These are phyloP conservation scores for Pleurotus platypus DNA, from an alignment of 768 basidiomycete species.

Conservation along the genomic window DNA sequence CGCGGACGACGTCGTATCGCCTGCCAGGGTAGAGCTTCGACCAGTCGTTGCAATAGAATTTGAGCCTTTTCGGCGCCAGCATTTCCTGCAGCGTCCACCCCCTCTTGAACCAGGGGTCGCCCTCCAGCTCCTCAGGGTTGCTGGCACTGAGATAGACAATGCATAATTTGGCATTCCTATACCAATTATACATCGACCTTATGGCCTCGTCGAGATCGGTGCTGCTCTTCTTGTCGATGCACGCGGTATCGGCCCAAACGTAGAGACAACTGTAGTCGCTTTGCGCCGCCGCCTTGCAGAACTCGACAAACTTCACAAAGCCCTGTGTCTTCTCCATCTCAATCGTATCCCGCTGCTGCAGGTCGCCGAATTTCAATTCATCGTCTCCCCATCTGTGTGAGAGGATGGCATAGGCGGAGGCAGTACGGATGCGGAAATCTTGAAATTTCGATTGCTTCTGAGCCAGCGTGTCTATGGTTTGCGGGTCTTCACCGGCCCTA, in stretches of 20 bases:
- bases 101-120: neutral
- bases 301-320: neutral
- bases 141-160: neutral
- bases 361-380: neutral
- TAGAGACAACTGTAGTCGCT: neutral
- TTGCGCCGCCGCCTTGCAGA: neutral
- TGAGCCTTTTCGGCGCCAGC: neutral
- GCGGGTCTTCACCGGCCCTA: too few relatives aligned
- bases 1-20: neutral
- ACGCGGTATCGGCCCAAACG: neutral
- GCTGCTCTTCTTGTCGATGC: slow-evolving; percentile 4
- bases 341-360: neutral
- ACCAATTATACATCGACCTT: neutral
- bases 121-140: neutral
- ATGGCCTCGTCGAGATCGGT: neutral
- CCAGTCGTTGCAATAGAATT: neutral
- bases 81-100: slow-evolving; percentile 2
- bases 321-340: neutral
- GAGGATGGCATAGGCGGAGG: neutral
- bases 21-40: neutral
- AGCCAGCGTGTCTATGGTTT: too few relatives aligned
- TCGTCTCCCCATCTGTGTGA: neutral
- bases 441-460: too few relatives aligned
- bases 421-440: too few relatives aligned
- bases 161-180: neutral